Percentiles rank a stretch among this genome's conserved stretches.
These are phyloP conservation scores for Phylloboletellus chloephorus DNA, from an alignment of 1,284 basidiomycete genomes.

Conservation along the genomic window DNA sequence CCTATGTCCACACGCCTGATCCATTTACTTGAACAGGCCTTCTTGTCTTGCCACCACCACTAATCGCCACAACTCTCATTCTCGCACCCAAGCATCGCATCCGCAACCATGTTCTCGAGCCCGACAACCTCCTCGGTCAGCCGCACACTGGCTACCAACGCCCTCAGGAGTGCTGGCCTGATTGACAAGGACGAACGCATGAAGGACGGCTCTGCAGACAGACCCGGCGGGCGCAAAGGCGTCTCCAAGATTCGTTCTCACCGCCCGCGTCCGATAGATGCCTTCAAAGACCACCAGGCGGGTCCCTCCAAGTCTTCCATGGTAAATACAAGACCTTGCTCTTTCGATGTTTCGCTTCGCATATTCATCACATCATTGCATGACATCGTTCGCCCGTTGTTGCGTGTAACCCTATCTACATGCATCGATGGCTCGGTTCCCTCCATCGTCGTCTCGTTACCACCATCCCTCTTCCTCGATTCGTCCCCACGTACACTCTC, in stretches of 20 bases:
- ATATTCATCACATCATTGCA: constrained; percentile 27
- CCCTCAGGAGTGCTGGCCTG: constrained; percentile 63
- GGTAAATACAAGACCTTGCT: constrained; percentile 55
- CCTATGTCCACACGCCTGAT: constrained; percentile 11
- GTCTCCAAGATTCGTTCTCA: constrained; percentile 54
- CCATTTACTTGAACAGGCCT: constrained; percentile 23
- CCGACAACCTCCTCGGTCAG: constrained; percentile 47
- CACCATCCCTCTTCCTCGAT: constrained; percentile 2
- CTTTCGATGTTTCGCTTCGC: constrained; percentile 25
- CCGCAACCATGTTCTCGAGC: constrained; percentile 46
- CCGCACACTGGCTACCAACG: constrained; percentile 51
- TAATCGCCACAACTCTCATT: neutral
- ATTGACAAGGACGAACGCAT: constrained; percentile 68
- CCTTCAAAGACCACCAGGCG: constrained; percentile 47
- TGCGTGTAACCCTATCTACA: constrained; percentile 18
- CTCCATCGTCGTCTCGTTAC: constrained; percentile 17
- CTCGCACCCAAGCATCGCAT: neutral
- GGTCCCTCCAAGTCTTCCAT: constrained; percentile 45
- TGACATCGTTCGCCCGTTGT: constrained; percentile 16
- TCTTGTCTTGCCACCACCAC: constrained; percentile 12
- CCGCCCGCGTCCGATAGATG: constrained; percentile 53
- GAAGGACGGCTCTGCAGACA: constrained; percentile 57
- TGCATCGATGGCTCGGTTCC: constrained; percentile 11
- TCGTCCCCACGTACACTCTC: constrained; percentile 23
- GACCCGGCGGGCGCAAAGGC: constrained; percentile 64